Conservation (phyloP, 768 basidiomycete species). For the Boletus bicolor region DNA sequence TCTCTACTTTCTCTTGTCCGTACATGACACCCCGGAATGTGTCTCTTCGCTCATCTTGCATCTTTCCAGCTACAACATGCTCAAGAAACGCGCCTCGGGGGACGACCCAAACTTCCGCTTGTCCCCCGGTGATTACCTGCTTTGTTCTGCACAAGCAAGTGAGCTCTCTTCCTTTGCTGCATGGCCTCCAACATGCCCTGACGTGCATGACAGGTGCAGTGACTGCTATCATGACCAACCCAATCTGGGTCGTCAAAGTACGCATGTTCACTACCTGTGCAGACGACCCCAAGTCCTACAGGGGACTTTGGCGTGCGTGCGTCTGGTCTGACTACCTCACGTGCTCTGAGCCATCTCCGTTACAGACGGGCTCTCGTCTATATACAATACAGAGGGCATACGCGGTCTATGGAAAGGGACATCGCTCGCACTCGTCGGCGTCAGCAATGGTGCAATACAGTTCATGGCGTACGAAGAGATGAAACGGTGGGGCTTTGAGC, state of each 20-base stretch:
- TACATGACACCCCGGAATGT: not conserved
- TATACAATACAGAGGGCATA: slow-evolving; percentile 71
- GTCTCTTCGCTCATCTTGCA: slow-evolving; percentile 2
- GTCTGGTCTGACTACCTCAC: not conserved
- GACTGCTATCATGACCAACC: slow-evolving; percentile 94
- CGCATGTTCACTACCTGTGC: slow-evolving; percentile 87
- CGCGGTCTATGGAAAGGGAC: slow-evolving; percentile 86
- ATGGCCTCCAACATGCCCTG: slow-evolving; percentile 11
- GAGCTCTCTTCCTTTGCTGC: slow-evolving; percentile 40
- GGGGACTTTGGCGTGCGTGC: slow-evolving; percentile 65
- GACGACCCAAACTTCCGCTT: slow-evolving; percentile 64
- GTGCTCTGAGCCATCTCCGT: not conserved
- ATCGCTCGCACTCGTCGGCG: slow-evolving; percentile 82
- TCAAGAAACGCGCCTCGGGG: slow-evolving; percentile 76
- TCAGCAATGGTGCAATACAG: slow-evolving; percentile 91
- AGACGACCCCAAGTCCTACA: slow-evolving; percentile 70
- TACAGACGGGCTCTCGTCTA: slow-evolving; percentile 68
- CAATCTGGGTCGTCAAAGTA: slow-evolving; percentile 96
- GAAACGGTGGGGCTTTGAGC: slow-evolving; percentile 85
- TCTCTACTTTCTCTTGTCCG: slow-evolving; percentile 93
- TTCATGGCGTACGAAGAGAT: slow-evolving; percentile 97
- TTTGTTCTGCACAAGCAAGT: slow-evolving; percentile 97
- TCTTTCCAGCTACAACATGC: slow-evolving; percentile 77
- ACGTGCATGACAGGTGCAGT: slow-evolving; percentile 63
- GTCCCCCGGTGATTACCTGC: slow-evolving; percentile 74